Conservation (phyloP, 1,284 basidiomycete species). For the Sanghuangporus baumii region DNA sequence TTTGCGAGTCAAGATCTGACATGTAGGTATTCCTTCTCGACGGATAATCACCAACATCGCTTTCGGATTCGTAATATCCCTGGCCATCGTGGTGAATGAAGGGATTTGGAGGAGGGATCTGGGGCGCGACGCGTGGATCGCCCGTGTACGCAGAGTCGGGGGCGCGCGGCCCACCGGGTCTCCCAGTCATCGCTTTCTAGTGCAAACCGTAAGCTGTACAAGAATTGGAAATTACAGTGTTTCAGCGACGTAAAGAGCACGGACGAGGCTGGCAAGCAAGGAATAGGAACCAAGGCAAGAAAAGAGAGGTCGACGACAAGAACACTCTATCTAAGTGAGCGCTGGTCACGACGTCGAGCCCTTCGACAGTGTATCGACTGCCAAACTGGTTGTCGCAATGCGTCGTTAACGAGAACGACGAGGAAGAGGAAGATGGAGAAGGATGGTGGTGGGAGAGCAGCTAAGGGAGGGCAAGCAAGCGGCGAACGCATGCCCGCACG, state of each 20-base stretch:
- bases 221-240: neutral
- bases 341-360: neutral
- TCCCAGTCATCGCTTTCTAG: constrained; percentile 4
- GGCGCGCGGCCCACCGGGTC: constrained; percentile 15
- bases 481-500: constrained; percentile 1
- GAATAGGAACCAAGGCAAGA: neutral
- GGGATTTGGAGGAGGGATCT: constrained; percentile 2
- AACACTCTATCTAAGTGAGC: neutral
- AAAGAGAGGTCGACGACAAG: neutral
- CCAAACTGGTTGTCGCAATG: neutral
- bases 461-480: neutral
- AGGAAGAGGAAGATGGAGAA: neutral
- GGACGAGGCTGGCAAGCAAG: neutral
- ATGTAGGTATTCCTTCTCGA: constrained; percentile 11
- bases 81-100: constrained; percentile 7
- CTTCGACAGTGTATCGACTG: neutral
- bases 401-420: neutral
- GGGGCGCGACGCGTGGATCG: constrained; percentile 10
- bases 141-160: constrained; percentile 10
- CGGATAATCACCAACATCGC: constrained; percentile 13
- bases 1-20: constrained; percentile 7
- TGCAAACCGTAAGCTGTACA: neutral
- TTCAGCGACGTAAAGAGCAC: neutral
- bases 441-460: neutral
- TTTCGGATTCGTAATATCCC: constrained; percentile 12